Conservation (phyloP, 768 basidiomycete genomes). For the Mycena vulgaris region DNA sequence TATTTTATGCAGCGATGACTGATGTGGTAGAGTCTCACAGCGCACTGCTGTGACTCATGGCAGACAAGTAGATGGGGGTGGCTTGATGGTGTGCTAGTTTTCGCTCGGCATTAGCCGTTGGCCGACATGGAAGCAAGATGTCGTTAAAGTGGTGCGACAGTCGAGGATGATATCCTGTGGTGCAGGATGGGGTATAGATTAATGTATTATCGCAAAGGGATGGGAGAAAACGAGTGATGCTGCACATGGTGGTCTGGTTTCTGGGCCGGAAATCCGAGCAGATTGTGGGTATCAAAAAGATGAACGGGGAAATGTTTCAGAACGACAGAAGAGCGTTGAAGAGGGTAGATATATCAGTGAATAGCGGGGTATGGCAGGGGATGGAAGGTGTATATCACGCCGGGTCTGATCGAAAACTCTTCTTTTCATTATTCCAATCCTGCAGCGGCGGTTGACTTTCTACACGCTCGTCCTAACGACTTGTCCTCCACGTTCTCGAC, state of each 20-base stretch:
- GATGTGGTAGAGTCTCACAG: neutral
- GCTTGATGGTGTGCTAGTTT: conserved; percentile 30
- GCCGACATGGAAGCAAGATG: no score
- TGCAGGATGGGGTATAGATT: no score
- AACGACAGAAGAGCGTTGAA: neutral
- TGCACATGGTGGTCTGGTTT: conserved; percentile 1
- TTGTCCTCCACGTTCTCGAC: conserved; percentile 15
- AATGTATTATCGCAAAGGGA: no score
- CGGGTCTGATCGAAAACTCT: neutral
- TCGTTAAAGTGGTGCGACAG: neutral
- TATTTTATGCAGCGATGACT: conserved; percentile 7
- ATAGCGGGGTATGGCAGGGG: neutral
- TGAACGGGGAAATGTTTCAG: conserved; percentile 27
- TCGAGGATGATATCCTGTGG: no score
- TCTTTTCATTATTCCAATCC: conserved; percentile 9
- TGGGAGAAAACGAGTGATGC: conserved; percentile 3
- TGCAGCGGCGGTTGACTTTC: neutral
- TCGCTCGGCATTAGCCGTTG: no score
- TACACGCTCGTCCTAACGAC: neutral
- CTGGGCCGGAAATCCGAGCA: conserved; percentile 13
- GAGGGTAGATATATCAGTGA: no score
- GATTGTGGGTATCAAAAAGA: neutral
- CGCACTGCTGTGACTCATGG: conserved; percentile 18
- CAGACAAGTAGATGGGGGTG: conserved; percentile 27
- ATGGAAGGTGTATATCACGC: neutral